phyloP scores from a whole-genome alignment of 2,329 filamentous ascomycete genomes.

The Rutstroemia sp. region DNA sequence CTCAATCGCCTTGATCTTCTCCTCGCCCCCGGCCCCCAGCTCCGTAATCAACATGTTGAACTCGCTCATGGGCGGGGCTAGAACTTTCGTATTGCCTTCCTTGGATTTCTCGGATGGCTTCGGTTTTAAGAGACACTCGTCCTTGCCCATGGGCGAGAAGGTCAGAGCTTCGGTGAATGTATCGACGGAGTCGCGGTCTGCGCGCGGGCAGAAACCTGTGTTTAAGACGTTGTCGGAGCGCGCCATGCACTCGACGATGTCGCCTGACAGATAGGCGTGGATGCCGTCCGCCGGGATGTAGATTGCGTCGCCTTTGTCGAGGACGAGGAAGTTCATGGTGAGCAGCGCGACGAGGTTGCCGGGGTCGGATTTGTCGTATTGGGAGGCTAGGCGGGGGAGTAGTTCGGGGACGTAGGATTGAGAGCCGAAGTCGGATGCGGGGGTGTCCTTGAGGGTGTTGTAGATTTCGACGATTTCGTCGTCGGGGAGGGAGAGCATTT shows the following conservation, averaged over 20 bases:
- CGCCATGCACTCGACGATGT: constrained; percentile 98
- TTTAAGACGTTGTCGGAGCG: constrained; percentile 88
- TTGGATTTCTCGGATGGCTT: constrained; percentile 42
- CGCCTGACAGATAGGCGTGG: constrained; percentile 83
- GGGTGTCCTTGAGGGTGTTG: constrained; percentile 40
- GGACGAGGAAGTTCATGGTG: constrained; percentile 66
- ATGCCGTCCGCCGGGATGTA: constrained; percentile 95
- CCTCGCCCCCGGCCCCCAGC: constrained; percentile 49
- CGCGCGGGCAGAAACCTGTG: constrained; percentile 63
- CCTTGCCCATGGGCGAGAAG: constrained; percentile 52
- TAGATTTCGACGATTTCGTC: constrained; percentile 37
- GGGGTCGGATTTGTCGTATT: constrained; percentile 57
- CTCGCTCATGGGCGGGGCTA: constrained; percentile 61
- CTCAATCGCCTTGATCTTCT: constrained; percentile 45
- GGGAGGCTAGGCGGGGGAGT: constrained; percentile 53
- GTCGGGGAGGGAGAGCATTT: constrained; percentile 38
- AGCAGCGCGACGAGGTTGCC: constrained; percentile 62
- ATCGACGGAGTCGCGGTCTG: constrained; percentile 56
- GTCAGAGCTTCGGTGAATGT: constrained; percentile 56
- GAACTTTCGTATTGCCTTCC: constrained; percentile 54
- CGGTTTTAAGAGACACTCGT: constrained; percentile 48
- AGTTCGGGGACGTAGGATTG: constrained; percentile 56
- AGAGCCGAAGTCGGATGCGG: constrained; percentile 39
- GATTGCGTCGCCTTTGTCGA: constrained; percentile 72
- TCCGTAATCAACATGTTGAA: constrained; percentile 60